Evolutionary conservation across 1,139 yeast genomes (phyloP).

Genomic region (Suhomyces taliae): DNA sequence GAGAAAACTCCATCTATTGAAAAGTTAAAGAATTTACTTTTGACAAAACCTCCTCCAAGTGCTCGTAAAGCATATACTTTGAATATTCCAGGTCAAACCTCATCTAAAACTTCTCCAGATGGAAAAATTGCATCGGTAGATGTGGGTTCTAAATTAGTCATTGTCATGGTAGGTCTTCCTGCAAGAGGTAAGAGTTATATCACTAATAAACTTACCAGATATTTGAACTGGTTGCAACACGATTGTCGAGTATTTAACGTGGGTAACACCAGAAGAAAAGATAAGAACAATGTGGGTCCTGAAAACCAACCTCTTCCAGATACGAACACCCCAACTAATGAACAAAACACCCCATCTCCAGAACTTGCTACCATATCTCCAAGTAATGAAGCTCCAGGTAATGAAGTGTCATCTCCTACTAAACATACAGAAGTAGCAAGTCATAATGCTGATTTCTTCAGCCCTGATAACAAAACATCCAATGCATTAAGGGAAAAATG

Average conservation of each 20-base stretch:
- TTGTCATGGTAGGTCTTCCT: constrained; percentile 93
- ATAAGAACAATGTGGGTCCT: constrained; percentile 68
- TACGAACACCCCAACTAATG: constrained; percentile 40
- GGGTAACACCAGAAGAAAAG: constrained; percentile 85
- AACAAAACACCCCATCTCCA: constrained; percentile 15
- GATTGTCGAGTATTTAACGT: constrained; percentile 89
- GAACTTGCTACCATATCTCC: constrained; percentile 15
- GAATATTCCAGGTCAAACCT: constrained; percentile 90
- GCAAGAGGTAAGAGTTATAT: constrained; percentile 93
- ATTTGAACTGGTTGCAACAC: constrained; percentile 89
- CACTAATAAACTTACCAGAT: constrained; percentile 84
- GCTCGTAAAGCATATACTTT: constrained; percentile 69
- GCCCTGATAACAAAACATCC: constrained; percentile 71
- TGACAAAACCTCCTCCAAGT: constrained; percentile 40
- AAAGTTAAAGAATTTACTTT: constrained; percentile 36
- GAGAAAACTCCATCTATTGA: constrained; percentile 47
- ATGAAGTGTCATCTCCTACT: constrained; percentile 12
- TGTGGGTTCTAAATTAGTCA: constrained; percentile 80
- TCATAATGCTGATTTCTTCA: constrained; percentile 73
- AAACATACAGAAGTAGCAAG: constrained; percentile 35
- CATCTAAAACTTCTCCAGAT: constrained; percentile 79
- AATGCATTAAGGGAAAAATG: constrained; percentile 79
- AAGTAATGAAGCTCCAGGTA: constrained; percentile 13
- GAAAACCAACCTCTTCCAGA: constrained; percentile 73
- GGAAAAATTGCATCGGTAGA: constrained; percentile 73